Evolutionary conservation across 2,329 filamentous ascomycete genomes (phyloP), one percentile per base, ranked within the genome.

Genomic region (Fusarium sororula): DNA sequence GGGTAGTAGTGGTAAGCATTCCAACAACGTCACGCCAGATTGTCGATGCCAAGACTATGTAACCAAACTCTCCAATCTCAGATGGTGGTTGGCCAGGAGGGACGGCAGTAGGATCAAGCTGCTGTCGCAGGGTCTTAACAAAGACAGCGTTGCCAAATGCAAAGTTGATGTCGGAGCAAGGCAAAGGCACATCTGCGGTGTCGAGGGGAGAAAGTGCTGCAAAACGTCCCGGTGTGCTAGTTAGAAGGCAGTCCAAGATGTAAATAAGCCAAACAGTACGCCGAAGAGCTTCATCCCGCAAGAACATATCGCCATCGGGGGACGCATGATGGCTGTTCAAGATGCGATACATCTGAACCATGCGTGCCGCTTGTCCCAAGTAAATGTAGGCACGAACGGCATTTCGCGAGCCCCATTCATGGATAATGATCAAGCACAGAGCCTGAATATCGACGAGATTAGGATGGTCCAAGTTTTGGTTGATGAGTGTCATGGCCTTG

Each of bases 301-400:
- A 85, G 78, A 90, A 91, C 75, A 88, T 87, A 74, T 90, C 88
- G n/a, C 86, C 75, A 39, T 81, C 85, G 45, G 88, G 87, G 22
- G 85, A 83, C 47, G 83, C 81, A 73, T 88, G 86, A 74, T 89
- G 88, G 45, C 84, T 85, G 74, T 89, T 87, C 51, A 90, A 85
- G 63, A 91, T 87, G 71, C 88, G 86, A 75, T 88, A 90, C 89
- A 91, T 91, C 81, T 91, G 89, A 38, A 89, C 85, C 88, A 91
- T 90, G 67, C 89, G 87, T n/a, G 88, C 86, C 38, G 89, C 89
- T 78, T 90, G 89, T 72, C 89, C 89, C 30, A 91, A 84, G 78
- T 90, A 90, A 79, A 90, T 87, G 83, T 91, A 91, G 70, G 89
- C 89, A 24, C 89, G 88, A 37, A 91, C 88, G 42, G 89, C 89